Evolutionary conservation across 371 early-diverging fungal genomes (phyloP).

Genomic region (Mortierella sp.): DNA sequence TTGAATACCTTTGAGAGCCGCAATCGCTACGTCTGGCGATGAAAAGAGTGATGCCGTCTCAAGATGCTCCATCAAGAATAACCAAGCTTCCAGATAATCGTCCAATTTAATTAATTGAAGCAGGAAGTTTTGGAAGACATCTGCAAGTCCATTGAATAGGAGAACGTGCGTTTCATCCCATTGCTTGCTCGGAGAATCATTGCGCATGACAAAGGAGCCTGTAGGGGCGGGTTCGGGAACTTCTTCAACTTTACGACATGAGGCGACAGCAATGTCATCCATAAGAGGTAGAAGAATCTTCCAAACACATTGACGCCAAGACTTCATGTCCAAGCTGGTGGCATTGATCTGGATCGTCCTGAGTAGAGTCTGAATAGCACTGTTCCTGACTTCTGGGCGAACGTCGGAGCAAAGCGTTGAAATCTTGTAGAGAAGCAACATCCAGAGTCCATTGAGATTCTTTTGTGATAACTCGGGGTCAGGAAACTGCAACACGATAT

Average conservation of each 20-base stretch:
- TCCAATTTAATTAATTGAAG: slow-evolving; percentile 67
- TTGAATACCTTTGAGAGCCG: slow-evolving; percentile 78
- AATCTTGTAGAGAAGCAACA: slow-evolving; percentile 85
- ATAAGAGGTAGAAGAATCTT: slow-evolving; percentile 90
- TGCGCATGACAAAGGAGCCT: slow-evolving; percentile 74
- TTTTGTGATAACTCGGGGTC: slow-evolving; percentile 62
- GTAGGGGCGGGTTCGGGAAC: slow-evolving; percentile 56
- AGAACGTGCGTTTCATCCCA: slow-evolving; percentile 97
- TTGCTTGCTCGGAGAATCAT: slow-evolving; percentile 83
- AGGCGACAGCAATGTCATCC: slow-evolving; percentile 77
- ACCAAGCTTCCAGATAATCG: slow-evolving; percentile 75
- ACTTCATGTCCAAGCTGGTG: slow-evolving; percentile 68
- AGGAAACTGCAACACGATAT: slow-evolving; percentile 52
- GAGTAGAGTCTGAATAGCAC: slow-evolving; percentile 95
- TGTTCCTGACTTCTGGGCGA: slow-evolving; percentile 94
- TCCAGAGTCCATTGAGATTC: slow-evolving; percentile 83
- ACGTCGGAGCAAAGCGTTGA: slow-evolving; percentile 87
- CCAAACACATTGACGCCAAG: slow-evolving; percentile 93
- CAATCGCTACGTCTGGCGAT: slow-evolving; percentile 83
- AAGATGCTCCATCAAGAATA: slow-evolving; percentile 77
- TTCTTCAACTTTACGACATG: slow-evolving; percentile 47
- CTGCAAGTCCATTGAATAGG: slow-evolving; percentile 82
- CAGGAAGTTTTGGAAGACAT: slow-evolving; percentile 79
- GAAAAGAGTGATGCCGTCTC: slow-evolving; percentile 78
- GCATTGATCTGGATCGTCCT: slow-evolving; percentile 93